A percentile compares a stretch with the other conserved stretches of the same genome.
These are phyloP conservation scores for Xylona heveae DNA, from an alignment of 495 filamentous ascomycete species.

Conservation along the genomic window DNA sequence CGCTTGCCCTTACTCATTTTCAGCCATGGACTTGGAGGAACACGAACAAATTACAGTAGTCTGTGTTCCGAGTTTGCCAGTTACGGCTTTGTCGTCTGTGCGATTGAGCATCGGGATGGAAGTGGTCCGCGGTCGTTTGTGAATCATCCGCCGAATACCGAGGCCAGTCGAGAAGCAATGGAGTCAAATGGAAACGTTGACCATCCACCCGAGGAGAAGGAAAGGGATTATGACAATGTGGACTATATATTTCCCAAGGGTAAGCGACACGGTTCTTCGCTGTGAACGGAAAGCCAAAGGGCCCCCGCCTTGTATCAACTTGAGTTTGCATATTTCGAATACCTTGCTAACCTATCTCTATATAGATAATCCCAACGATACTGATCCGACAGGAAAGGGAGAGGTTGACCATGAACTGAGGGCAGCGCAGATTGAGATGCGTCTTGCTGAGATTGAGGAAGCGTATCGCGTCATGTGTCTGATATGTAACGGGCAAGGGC, in stretches of 20 bases:
- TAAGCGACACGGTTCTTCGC: background rate
- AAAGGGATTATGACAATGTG: conserved; percentile 13
- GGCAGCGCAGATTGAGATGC: conserved; percentile 18
- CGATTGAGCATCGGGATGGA: conserved; percentile 58
- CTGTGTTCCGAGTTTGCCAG: conserved; percentile 47
- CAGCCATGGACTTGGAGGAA: conserved; percentile 60
- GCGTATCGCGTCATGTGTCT: conserved; percentile 15
- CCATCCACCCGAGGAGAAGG: conserved; percentile 11
- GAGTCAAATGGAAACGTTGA: conserved; percentile 20
- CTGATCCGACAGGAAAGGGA: conserved; percentile 16
- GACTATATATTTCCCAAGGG: conserved; percentile 22
- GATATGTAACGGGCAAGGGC: conserved; percentile 14
- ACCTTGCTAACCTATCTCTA: background rate
- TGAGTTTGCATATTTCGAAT: too few relatives aligned
- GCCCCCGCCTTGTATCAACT: too few relatives aligned
- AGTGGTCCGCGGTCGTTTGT: conserved; percentile 44
- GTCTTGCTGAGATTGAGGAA: conserved; percentile 21
- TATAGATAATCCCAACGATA: conserved; percentile 18
- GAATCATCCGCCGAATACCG: conserved; percentile 12
- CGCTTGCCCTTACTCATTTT: conserved; percentile 28
- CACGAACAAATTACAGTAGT: conserved; percentile 53
- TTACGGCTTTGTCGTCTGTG: conserved; percentile 53
- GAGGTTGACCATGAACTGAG: conserved; percentile 21
- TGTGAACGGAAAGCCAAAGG: too few relatives aligned
- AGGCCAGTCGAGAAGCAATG: conserved; percentile 16